Conservation (phyloP, 2,329 filamentous ascomycete species). For the Ophiostoma sp. region DNA sequence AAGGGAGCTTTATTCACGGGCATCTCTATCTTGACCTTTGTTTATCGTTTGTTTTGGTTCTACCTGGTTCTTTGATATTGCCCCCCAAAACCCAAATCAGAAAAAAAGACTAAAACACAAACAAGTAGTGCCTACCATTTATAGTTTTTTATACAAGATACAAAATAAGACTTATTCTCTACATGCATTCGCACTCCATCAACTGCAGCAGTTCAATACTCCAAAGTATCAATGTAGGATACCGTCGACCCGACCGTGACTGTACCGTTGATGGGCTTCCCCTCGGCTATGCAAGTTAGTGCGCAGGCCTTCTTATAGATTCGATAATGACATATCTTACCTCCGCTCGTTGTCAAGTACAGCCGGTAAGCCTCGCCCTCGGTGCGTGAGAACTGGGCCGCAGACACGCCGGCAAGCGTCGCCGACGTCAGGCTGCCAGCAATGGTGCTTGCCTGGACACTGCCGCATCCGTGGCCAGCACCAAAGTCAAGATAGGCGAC, state of each 20-base stretch:
- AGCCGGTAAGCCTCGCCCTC: background rate
- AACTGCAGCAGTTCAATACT: background rate
- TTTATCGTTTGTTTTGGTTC: background rate
- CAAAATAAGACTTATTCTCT: background rate
- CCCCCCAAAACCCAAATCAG: background rate
- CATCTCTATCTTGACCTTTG: background rate
- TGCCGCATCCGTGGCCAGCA: background rate
- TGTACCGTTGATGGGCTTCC: background rate
- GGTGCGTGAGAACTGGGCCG: constrained; percentile 1
- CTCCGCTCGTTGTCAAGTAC: background rate
- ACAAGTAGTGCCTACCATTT: background rate
- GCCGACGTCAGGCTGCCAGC: background rate
- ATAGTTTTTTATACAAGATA: background rate
- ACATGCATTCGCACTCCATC: background rate
- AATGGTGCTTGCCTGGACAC: background rate
- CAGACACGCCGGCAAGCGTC: background rate
- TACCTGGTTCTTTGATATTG: background rate
- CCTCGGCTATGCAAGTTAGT: background rate
- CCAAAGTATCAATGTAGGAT: background rate
- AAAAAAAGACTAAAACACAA: background rate
- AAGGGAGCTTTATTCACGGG: background rate
- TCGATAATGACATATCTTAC: background rate
- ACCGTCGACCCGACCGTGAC: background rate
- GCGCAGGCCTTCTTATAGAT: background rate
- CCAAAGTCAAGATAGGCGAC: background rate